Percentiles rank a stretch among this genome's conserved stretches.
These are phyloP conservation scores for Ceratocystis alfenasii DNA, from an alignment of 2,329 filamentous ascomycete species.

Conservation along the genomic window DNA sequence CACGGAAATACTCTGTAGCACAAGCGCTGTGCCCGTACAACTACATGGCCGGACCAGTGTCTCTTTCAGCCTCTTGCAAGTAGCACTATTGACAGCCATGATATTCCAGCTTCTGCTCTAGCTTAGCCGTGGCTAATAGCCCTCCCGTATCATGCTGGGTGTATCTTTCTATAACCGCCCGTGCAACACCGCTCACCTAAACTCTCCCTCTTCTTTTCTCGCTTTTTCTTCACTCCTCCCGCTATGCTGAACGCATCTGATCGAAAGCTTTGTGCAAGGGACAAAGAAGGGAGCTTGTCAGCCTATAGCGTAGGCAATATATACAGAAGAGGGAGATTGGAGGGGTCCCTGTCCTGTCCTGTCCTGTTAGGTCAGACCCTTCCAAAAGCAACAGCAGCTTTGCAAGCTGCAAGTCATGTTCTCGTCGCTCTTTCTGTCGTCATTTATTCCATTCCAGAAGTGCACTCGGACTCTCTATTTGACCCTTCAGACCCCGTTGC, in stretches of 20 bases:
- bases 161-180: not conserved
- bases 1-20: no score
- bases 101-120: no score
- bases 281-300: not conserved
- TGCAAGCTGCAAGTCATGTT: not conserved
- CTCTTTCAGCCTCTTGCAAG: no score
- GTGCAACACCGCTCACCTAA: not conserved
- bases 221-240: not conserved
- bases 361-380: no score
- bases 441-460: not conserved
- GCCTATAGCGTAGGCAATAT: constrained; percentile 1
- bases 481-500: no score
- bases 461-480: not conserved
- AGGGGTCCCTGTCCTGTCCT: not conserved
- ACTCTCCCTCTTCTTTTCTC: not conserved
- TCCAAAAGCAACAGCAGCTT: not conserved
- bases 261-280: not conserved
- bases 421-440: not conserved
- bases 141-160: not conserved
- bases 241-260: not conserved
- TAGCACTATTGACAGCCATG: no score
- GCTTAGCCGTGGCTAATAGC: no score
- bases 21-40: no score
- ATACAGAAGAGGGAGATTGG: not conserved
- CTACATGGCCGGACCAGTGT: no score